Percentiles rank a stretch among this genome's conserved stretches.
Evolutionary conservation across 495 filamentous ascomycete genomes (phyloP).

Genomic region (Penicillium paradoxum): DNA sequence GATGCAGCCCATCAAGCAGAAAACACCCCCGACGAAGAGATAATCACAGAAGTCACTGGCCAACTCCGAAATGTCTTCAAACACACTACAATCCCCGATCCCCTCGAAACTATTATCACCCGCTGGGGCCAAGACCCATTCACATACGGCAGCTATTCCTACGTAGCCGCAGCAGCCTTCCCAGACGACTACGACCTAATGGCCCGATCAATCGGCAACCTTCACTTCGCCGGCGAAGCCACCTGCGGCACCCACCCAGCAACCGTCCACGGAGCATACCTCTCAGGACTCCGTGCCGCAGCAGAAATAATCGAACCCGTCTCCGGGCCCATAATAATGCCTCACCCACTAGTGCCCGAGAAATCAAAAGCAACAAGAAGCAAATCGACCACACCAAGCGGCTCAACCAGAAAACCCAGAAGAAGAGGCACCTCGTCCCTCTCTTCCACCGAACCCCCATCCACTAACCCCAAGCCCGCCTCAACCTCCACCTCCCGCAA

Average conservation of each 20-base stretch:
- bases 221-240: conserved; percentile 96
- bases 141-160: conserved; percentile 89
- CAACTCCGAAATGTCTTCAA: conserved; percentile 67
- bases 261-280: conserved; percentile 93
- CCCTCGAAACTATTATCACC: conserved; percentile 86
- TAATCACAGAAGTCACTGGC: conserved; percentile 72
- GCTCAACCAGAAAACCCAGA: conserved; percentile 9
- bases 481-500: conserved; percentile 13
- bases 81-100: conserved; percentile 59
- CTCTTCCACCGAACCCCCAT: conserved; percentile 7
- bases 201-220: conserved; percentile 76
- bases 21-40: conserved; percentile 60
- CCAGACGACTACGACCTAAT: conserved; percentile 91
- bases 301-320: conserved; percentile 75
- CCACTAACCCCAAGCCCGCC: neutral
- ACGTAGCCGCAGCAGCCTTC: conserved; percentile 71
- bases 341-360: conserved; percentile 70
- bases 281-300: conserved; percentile 85
- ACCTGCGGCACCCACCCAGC: conserved; percentile 94
- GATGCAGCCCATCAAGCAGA: conserved; percentile 90
- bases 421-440: conserved; percentile 2
- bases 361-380: conserved; percentile 36
- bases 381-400: conserved; percentile 10
- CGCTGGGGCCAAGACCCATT: conserved; percentile 88
- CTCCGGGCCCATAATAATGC: conserved; percentile 73